A percentile compares a stretch with the other conserved stretches of the same genome.
Evolutionary conservation across 2,329 filamentous ascomycete genomes (phyloP).

Genomic region (Trichophyton benhamiae): DNA sequence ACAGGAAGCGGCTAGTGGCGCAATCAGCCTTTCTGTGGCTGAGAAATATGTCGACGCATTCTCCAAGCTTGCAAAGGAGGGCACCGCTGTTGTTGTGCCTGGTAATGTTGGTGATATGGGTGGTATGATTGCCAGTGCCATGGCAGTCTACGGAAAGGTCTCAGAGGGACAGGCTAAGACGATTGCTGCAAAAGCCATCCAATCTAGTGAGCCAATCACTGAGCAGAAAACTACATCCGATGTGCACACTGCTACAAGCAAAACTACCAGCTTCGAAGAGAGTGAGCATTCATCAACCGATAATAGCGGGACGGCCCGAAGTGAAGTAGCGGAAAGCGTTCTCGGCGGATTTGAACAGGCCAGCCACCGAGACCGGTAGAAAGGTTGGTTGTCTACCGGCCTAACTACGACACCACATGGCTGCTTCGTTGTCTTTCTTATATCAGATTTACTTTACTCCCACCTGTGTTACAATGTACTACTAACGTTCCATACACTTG

Average conservation of each 20-base stretch:
- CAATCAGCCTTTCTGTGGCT: conserved; percentile 75
- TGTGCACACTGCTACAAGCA: conserved; percentile 6
- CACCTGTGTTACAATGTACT: not conserved
- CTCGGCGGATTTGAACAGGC: conserved; percentile 38
- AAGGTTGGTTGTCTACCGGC: not conserved
- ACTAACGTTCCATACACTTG: not conserved
- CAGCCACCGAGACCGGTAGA: conserved; percentile 17
- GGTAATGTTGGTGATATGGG: conserved; percentile 95
- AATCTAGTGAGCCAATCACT: conserved; percentile 15
- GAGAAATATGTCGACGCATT: conserved; percentile 99
- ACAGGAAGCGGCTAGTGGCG: conserved; percentile 62
- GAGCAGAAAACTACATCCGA: conserved; percentile 10
- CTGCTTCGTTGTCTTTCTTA: not conserved
- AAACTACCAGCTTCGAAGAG: conserved; percentile 10
- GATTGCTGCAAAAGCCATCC: conserved; percentile 36
- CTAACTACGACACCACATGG: not conserved
- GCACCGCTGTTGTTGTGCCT: conserved; percentile 87
- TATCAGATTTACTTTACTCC: not conserved
- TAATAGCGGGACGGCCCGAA: conserved; percentile 16
- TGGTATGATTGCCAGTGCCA: conserved; percentile 89
- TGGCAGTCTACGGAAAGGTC: conserved; percentile 92
- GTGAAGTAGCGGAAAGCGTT: conserved; percentile 37
- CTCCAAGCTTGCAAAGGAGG: conserved; percentile 80
- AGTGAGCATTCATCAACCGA: conserved; percentile 12
- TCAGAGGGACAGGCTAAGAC: conserved; percentile 63